Evolutionary conservation across 768 basidiomycete genomes (phyloP).

Genomic region (Termitomyces eurrhizus): DNA sequence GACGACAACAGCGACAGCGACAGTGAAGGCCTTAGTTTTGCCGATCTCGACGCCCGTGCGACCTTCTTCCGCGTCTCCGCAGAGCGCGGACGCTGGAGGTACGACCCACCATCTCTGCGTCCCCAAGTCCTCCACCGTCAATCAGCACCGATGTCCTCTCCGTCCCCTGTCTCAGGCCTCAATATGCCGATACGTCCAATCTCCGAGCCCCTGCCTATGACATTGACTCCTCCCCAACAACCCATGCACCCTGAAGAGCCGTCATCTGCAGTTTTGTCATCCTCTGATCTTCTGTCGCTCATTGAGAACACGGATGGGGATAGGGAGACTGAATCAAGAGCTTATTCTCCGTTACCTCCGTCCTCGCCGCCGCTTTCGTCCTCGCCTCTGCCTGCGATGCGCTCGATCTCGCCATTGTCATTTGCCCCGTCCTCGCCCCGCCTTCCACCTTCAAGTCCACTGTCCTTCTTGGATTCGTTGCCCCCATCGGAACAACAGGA

Average conservation of each 20-base stretch:
- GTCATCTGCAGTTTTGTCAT: not conserved
- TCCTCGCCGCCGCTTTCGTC: slow-evolving; percentile 5
- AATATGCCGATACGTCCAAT: slow-evolving; percentile 23
- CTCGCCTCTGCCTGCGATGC: slow-evolving; percentile 38
- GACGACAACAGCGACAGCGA: slow-evolving; percentile 22
- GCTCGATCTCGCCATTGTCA: slow-evolving; percentile 30
- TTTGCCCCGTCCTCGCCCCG: slow-evolving; percentile 18
- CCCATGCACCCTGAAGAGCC: slow-evolving; percentile 6
- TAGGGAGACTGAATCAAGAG: not conserved
- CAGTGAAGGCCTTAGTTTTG: slow-evolving; percentile 19
- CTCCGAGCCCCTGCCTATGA: slow-evolving; percentile 28
- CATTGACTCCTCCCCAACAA: not conserved
- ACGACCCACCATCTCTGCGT: slow-evolving; percentile 38
- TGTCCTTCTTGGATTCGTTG: slow-evolving; percentile 10
- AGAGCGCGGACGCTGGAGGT: slow-evolving; percentile 58
- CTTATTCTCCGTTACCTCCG: slow-evolving; percentile 2
- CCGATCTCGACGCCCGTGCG: slow-evolving; percentile 31
- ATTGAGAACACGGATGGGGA: not conserved
- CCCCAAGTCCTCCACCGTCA: slow-evolving; percentile 25
- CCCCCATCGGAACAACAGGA: not conserved
- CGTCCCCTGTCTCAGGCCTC: slow-evolving; percentile 24
- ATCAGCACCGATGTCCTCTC: slow-evolving; percentile 30
- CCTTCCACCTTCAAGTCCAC: slow-evolving; percentile 20
- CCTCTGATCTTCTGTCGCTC: slow-evolving; percentile 7
- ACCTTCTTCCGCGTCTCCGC: slow-evolving; percentile 54